These are phyloP conservation scores for Trichophyton benhamiae DNA, from an alignment of 2,329 filamentous ascomycete genomes.

Conservation along the genomic window DNA sequence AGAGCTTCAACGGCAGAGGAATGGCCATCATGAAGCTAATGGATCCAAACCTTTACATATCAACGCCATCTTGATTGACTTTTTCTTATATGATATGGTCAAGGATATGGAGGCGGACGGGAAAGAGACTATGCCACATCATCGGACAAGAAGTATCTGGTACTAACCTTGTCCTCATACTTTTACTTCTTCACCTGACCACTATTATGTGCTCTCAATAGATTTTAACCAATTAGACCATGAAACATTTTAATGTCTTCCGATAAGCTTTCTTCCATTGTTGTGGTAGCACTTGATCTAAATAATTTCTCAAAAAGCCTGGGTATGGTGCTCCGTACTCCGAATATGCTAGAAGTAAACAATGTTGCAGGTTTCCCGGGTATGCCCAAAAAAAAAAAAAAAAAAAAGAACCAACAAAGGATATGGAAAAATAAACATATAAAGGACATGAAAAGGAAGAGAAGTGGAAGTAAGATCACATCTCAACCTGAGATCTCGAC, in stretches of 20 bases:
- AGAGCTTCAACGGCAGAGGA: slow-evolving; percentile 5
- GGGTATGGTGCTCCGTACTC: not conserved
- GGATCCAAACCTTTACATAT: slow-evolving; percentile 35
- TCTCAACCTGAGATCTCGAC: slow-evolving; percentile 22
- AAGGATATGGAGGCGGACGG: slow-evolving; percentile 64
- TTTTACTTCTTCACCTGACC: not conserved
- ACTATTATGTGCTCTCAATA: not conserved
- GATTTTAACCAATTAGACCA: not conserved
- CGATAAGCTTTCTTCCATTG: not conserved
- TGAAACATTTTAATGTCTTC: not conserved
- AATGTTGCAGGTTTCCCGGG: not conserved
- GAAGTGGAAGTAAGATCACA: not conserved
- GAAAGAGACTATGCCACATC: slow-evolving; percentile 55
- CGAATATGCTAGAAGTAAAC: not conserved
- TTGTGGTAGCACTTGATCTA: not conserved
- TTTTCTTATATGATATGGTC: slow-evolving; percentile 90
- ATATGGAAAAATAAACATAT: not conserved
- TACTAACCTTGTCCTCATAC: slow-evolving; percentile 46
- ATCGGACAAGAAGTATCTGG: slow-evolving; percentile 88
- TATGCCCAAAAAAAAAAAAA: not conserved
- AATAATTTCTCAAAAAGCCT: no score
- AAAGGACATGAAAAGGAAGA: not conserved
- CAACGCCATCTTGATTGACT: slow-evolving; percentile 92
- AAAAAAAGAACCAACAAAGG: not conserved
- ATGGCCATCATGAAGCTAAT: slow-evolving; percentile 3